Evolutionary conservation across 768 basidiomycete genomes (phyloP), one percentile per base, ranked within the genome.

Genomic region (Calocera cornea): DNA sequence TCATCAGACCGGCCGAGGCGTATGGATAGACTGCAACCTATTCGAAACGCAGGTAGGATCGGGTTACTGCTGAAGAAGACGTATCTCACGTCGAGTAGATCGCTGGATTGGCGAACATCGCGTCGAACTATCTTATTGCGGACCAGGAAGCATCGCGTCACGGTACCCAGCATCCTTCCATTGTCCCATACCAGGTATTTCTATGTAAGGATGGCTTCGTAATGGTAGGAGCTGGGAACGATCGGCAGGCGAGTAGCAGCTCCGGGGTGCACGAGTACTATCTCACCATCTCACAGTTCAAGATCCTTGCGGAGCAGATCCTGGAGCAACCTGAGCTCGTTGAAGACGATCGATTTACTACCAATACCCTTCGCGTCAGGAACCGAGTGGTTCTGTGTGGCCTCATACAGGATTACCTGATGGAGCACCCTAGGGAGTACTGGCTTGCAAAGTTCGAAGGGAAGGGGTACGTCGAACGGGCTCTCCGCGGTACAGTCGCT

Each of bases 171-270:
- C 95, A 97, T 75, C 90, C 95, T 16, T 93, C 91, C 19, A 88
- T 97, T 72, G 95, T 94, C 7, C 92, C 93, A 1, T 95, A 95
- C 77, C 90, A 94, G 75, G 90, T 74, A n/a, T 66, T 70, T 41
- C 69, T 69, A 68, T 71, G 66, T 65, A 83, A 85, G 73, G 86
- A 92, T 72, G 90, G 92, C 34, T 94, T 86, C 74, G 76, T 97
- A 68, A 95, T 97, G 95, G 87, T 97, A 70, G 93, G 92, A 50
- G 92, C 90, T 8, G 94, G 91, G 2, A 95, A 93, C 75, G 85
- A 95, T 74, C 87, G 84, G 71, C 91, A 92, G 83, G 90, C 88
- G 71, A 8, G 69, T 69, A 44, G 27, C 27, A 33, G 11, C 27
- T 54, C 47, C 19, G 41, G 44, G 7, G 19, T 50, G 24, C 16